Base-by-base conservation (phyloP, 495 filamentous ascomycete species). In the Aspergillus sclerotioniger region DNA sequence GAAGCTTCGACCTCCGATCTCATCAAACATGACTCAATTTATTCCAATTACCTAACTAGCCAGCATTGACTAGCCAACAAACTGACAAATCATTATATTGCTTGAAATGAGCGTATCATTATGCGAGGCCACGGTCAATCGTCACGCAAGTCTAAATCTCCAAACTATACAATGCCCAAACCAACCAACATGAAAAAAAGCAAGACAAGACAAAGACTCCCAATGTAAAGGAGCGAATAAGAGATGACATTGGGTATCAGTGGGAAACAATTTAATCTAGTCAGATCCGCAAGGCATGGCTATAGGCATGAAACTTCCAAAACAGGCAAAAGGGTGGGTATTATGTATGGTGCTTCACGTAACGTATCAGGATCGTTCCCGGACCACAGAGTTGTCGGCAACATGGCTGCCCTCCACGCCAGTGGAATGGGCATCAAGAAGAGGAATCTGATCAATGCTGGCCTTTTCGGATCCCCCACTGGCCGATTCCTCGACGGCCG, bases 391-490 rank as follows among this genome's bases (percentile, higher is more conserved):
- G 16, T 66, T 54, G 5, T 35, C 46, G 31, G 41, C 32, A 16
- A 20, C 41, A 16, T 45, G 17, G 47, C 51, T 35, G 6, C 66
- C 57, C 19, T 57, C 41, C 10, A 65, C 60, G 31, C 67, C 74
- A 43, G 68, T 72, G 15, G 70, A 64, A 31, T 47, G 54, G 20
- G 71, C 53, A 65, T 79, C 76, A 33, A 79, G 66, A 41, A 71
- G 70, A 17, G 75, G 76, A 41, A 79, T 76, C 17, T 68, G 65
- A 41, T 79, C 76, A 44, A 79, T 61, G 43, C 68, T 72, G 21
- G 63, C 49, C 48, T 77, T 76, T 35, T 74, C 71, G 9, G 68
- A 53, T 33, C 31, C 56, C 15, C 28, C 61, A 17, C 48, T 54
- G 17, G 54, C 19, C 43, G 53, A 48, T 17, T 60, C 60, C 17